phyloP scores from a whole-genome alignment of 352 stramenopile genomes.

The Aphanomyces stellatus region DNA sequence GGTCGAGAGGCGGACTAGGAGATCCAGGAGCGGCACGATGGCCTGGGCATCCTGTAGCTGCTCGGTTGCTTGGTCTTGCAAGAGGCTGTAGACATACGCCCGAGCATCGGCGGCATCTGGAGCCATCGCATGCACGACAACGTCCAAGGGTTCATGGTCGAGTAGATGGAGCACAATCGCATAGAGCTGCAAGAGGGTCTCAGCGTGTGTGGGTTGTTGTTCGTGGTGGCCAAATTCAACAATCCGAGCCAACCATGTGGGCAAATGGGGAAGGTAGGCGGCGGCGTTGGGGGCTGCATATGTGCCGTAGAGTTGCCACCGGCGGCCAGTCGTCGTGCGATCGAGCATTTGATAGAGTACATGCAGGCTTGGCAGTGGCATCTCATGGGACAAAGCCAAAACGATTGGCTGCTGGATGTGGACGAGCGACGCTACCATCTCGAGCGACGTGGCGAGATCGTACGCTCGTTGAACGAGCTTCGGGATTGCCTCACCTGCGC shows the following conservation, averaged over 20 bases:
- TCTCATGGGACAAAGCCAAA: neutral
- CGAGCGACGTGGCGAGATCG: neutral
- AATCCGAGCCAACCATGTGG: neutral
- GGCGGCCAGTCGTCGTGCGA: neutral
- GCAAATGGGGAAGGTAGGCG: neutral
- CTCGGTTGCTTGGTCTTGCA: neutral
- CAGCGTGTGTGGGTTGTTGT: neutral
- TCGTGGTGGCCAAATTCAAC: conserved; percentile 1
- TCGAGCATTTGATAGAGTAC: neutral
- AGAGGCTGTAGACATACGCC: neutral
- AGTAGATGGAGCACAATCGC: neutral
- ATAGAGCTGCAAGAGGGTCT: conserved; percentile 10
- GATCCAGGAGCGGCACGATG: neutral
- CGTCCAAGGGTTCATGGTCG: neutral
- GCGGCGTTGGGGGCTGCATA: neutral
- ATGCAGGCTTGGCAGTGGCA: neutral
- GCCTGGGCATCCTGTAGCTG: conserved; percentile 2
- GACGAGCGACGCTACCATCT: neutral
- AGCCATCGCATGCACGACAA: neutral
- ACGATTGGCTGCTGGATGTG: neutral
- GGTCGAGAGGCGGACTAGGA: neutral
- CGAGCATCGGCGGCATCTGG: neutral
- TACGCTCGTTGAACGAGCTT: neutral
- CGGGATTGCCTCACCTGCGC: neutral
- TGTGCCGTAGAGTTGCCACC: conserved; percentile 17